Conservation (phyloP, 305 asterid species). For the Fraxinus floribunda region DNA sequence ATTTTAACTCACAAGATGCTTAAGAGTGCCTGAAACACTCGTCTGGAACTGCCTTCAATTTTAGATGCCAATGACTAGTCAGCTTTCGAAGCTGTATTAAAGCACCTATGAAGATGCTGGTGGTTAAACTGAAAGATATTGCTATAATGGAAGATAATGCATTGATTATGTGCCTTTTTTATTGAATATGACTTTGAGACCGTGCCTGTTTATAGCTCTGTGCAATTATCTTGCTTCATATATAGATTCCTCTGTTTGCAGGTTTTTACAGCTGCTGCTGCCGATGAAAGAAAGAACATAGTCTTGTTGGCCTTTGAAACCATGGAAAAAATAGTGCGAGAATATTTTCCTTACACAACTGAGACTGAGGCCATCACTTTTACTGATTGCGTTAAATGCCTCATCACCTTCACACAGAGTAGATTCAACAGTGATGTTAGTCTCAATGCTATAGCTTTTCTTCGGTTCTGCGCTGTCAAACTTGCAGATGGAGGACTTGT, state of each 20-base stretch:
- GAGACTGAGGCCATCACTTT: slow-evolving; percentile 89
- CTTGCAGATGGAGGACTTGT: slow-evolving; percentile 95
- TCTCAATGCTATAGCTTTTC: slow-evolving; percentile 98
- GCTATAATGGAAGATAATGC: slow-evolving; percentile 8
- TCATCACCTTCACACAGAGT: slow-evolving; percentile 90
- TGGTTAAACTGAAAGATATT: slow-evolving; percentile 9
- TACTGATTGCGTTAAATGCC: slow-evolving; percentile 95
- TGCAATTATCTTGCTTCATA: slow-evolving; percentile 25
- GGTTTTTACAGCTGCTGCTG: slow-evolving; percentile 97
- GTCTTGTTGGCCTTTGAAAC: slow-evolving; percentile 95
- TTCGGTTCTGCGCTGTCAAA: slow-evolving; percentile 97
- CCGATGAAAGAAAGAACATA: slow-evolving; percentile 95
- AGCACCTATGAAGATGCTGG: slow-evolving; percentile 1
- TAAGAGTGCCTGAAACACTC: background rate
- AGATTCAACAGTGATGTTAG: slow-evolving; percentile 95
- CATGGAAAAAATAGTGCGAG: slow-evolving; percentile 96
- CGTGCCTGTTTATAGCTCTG: slow-evolving; percentile 2
- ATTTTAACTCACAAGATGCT: slow-evolving; percentile 2
- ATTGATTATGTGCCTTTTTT: background rate
- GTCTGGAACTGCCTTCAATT: slow-evolving; percentile 2
- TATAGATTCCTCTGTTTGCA: slow-evolving; percentile 30
- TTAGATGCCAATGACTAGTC: slow-evolving; percentile 9
- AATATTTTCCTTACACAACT: slow-evolving; percentile 89
- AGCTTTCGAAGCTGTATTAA: slow-evolving; percentile 2
- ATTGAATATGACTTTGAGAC: background rate